Base-by-base conservation (phyloP, 495 filamentous ascomycete species). In the Viridothelium virens region DNA sequence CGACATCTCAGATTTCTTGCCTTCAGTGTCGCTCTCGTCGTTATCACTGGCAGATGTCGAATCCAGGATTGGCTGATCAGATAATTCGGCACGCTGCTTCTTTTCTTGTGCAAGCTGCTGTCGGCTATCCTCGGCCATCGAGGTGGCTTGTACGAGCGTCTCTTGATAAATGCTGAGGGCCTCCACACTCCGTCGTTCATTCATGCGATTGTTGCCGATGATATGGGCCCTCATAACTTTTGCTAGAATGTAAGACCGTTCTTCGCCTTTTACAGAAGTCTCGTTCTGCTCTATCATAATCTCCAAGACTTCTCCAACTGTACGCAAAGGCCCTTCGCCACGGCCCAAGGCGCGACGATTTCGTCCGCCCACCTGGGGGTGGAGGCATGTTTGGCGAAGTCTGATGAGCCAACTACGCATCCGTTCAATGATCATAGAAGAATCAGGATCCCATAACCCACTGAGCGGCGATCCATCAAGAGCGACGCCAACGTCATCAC, bases 281-380 rank as follows among this genome's bases (percentile, higher is more conserved):
- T 91, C 87, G 14, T 86, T 89, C 65, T 91, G 83, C 34, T 96
- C 92, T 66, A 96, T 86, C 93, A 97, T 96, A 3, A 87, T 86
- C 48, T 90, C 86, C 33, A 97, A 77, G 1, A 96, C 91, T 71
- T 97, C 88, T 16, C 83, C 81, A 5, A 96, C 87, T 7, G 91
- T 93, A n/a, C 87, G 79, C 62, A 94, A 75, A 7, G 88, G 86
- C 0, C 84, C 88, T 64, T 81, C 80, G 38, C 78, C 83, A 31
- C 80, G 76, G 3, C 90, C 89, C 5, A 96, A 77, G 0, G 85
- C 85, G 65, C 82, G 82, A 25, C 88, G 82, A 72, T 90, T 91
- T n/a, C 79, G 79, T 10, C 77, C 81, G 7, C 87, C 87, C 44
- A 91, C 83, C 65, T 92, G 81, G 2, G 93, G 89, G 76, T 96